Conservation (phyloP, 441 rosid species). For the Pelargonium fulgidum region DNA sequence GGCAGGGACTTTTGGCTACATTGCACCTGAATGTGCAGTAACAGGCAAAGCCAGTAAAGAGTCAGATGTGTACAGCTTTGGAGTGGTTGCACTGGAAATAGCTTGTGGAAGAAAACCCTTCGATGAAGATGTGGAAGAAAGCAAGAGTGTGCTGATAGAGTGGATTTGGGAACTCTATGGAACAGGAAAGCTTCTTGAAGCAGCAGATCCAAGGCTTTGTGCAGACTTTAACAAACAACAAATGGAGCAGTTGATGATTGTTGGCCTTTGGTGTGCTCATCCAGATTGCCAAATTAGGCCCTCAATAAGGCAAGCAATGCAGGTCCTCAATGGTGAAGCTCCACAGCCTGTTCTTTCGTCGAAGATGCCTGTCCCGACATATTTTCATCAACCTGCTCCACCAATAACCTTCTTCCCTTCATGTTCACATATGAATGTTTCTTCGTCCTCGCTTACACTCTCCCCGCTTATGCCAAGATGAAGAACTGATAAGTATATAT, state of each 20-base stretch:
- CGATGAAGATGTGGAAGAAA: not conserved
- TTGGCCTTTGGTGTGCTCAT: not conserved
- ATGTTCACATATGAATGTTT: no score
- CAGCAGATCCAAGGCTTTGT: not conserved
- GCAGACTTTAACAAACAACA: not conserved
- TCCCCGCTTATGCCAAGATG: no score
- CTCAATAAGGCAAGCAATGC: not conserved
- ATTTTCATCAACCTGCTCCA: not conserved
- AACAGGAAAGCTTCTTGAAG: not conserved
- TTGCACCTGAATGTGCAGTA: not conserved
- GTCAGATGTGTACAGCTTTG: not conserved
- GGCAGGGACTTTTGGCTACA: not conserved
- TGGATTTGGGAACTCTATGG: not conserved
- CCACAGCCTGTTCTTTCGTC: not conserved
- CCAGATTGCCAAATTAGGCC: not conserved
- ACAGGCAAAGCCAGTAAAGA: not conserved
- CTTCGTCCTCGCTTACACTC: no score
- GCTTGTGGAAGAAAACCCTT: not conserved
- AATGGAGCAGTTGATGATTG: not conserved
- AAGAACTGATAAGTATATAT: no score
- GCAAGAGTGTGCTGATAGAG: not conserved
- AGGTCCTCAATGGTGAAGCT: not conserved
- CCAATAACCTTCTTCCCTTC: not conserved
- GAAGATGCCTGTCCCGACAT: not conserved
- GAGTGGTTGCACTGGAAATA: not conserved